Base-by-base conservation (phyloP, 2,329 filamentous ascomycete species). In the Gremmenia infestans region DNA sequence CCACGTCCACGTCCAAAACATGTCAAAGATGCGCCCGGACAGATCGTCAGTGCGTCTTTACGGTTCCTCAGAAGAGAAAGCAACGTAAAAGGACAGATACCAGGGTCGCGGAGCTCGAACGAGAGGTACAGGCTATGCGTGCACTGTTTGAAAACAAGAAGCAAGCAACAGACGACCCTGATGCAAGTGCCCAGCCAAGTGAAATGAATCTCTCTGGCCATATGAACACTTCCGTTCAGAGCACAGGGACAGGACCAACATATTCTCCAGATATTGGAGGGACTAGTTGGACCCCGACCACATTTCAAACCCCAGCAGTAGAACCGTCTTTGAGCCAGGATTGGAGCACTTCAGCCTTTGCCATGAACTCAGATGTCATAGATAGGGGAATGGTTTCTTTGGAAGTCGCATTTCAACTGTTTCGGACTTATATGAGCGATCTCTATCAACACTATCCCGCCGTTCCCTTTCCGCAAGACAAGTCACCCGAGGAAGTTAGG, bases 391-490 rank as follows among this genome's bases (percentile, higher is more conserved):
- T 87, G 43, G 65, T 88, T 28, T 78, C 77, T 3, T 73, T 79
- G 70, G 77, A 79, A 2, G 71, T 75, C 53, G 82, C 85, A 2
- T 68, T 72, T 7, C 72, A 76, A 53, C 72, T 86, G 14, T 82
- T 85, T 58, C 67, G 72, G 17, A 76, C 80, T 4, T 88, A 86
- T 67, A 80, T 74, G 39, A 74, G 76, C 4, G 72, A 78, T 48
- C 83, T 87, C 75, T 73, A 76, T 23, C 72, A 72, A 3, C 82
- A 87, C 58, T 76, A 85, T 43, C 85, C 85, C 0, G 77, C 77
- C 0, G 80, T 88, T 15, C 72, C 85, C 28, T 81, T 88, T 56
- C 74, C 80, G 0, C 67, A 76, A 0, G 72, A 71, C 19, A 76
- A 74, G 50, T 78, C 79, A 1, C 78, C 76, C 1, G 72, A 74